Evolutionary conservation across 805 yeast genomes (phyloP), one percentile per base, ranked within the genome.

Genomic region (Yarrowia alimentaria): DNA sequence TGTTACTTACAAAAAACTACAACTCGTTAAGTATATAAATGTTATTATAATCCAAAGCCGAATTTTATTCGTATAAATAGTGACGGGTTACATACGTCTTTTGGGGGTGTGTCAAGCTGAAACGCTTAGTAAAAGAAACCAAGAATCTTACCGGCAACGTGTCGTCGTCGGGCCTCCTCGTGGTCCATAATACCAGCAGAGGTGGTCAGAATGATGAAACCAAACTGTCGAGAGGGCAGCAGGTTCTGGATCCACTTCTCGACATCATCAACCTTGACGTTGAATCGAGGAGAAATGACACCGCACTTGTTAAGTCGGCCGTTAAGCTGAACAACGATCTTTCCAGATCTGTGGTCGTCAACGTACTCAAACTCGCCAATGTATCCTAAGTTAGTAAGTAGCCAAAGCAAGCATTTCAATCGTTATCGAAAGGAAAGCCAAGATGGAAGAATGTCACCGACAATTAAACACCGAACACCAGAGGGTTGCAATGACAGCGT

Each of bases 151-250:
- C 98, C 98, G 65, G 96, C 88, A 66, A 90, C 97, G 79, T 90
- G 97, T 86, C 90, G 91, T 83, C 96, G 85, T 84, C 95, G 87
- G 70, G 98, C 98, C 80, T 90, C 97, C 81, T 91, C 97, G 80
- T 90, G 98, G 82, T 91, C 97, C 95, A 90, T 89, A 69, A 90
- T 90, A 79, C 98, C 98, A 68, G 97, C 96, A 68, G 97, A 91
- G 66, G 98, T 90, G 77, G 98, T 91, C 74, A 90, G 82, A 76
- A 90, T 86, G 70, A 90, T 90, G 84, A 75, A 89, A 79, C 98
- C 98, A 71, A 90, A 91, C 78, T 90, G 98, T 85, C 98, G 88
- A 63, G 98, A 95, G 74, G 98, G 98, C 72, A 90, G 80, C 72
- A 90, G 83, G 85, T 90, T 88, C 75, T 83, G 95, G 66, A 96